These are phyloP conservation scores for Cylindrodendrum hubeiense DNA, from an alignment of 2,329 filamentous ascomycete genomes.

Conservation along the genomic window DNA sequence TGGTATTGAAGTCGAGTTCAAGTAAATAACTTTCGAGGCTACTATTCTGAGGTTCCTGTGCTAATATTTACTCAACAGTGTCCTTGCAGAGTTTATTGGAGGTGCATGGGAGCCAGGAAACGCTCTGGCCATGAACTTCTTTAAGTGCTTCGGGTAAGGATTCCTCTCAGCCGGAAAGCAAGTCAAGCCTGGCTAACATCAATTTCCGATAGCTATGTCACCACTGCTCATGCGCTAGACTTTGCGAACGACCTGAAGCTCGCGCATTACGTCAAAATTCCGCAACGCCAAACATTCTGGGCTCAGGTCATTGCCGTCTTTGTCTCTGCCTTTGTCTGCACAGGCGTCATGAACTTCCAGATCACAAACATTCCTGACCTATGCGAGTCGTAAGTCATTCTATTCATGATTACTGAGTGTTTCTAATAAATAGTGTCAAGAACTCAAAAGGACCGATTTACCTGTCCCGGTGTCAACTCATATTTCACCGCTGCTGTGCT, in stretches of 20 bases:
- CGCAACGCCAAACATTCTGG: slow-evolving; percentile 50
- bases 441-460: slow-evolving; percentile 50
- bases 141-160: slow-evolving; percentile 60
- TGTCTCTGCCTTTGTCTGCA: slow-evolving; percentile 50
- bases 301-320: slow-evolving; percentile 49
- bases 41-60: too few species aligned
- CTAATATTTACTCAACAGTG: too few species aligned
- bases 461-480: slow-evolving; percentile 53
- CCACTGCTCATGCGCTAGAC: slow-evolving; percentile 51
- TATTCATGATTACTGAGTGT: too few species aligned
- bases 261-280: slow-evolving; percentile 60
- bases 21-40: too few species aligned
- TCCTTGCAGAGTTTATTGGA: slow-evolving; percentile 61
- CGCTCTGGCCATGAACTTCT: slow-evolving; percentile 61
- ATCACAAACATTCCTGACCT: slow-evolving; percentile 51
- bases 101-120: slow-evolving; percentile 58
- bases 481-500: slow-evolving; percentile 56
- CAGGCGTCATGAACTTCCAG: slow-evolving; percentile 54
- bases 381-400: too few species aligned
- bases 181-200: too few species aligned
- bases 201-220: too few species aligned
- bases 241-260: slow-evolving; percentile 53
- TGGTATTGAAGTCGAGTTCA: slow-evolving; percentile 54
- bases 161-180: too few species aligned
- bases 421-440: too few species aligned